Evolutionary conservation across 805 yeast genomes (phyloP).

Genomic region (Sugiyamaella chiloensis): DNA sequence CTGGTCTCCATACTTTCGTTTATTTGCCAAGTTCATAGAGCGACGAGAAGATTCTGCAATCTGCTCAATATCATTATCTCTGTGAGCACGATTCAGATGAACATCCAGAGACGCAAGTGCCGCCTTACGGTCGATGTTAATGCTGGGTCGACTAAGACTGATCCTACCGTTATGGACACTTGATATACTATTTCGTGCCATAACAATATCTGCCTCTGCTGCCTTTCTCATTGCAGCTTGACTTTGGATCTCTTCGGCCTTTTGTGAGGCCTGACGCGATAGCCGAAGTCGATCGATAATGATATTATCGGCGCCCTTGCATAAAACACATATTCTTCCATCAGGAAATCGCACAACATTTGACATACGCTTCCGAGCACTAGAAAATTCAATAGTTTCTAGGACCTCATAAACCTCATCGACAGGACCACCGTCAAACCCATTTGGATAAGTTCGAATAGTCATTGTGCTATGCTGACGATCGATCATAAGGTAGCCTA

Average conservation of each 20-base stretch:
- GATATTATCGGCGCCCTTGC: conserved; percentile 95
- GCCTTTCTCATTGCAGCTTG: conserved; percentile 61
- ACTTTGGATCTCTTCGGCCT: conserved; percentile 59
- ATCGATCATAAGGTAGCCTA: conserved; percentile 83
- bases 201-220: conserved; percentile 66
- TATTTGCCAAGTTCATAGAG: conserved; percentile 26
- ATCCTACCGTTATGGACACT: conserved; percentile 31
- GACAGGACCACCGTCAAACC: conserved; percentile 62
- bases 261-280: conserved; percentile 55
- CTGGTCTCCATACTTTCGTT: conserved; percentile 25
- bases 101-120: conserved; percentile 29
- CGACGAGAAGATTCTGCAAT: conserved; percentile 29
- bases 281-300: conserved; percentile 70
- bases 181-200: conserved; percentile 53
- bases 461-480: conserved; percentile 58
- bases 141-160: conserved; percentile 26
- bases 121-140: conserved; percentile 27
- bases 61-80: conserved; percentile 28
- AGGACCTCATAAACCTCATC: conserved; percentile 70
- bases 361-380: conserved; percentile 92
- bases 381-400: conserved; percentile 81
- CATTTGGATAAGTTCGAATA: conserved; percentile 77
- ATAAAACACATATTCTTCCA: conserved; percentile 66
- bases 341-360: conserved; percentile 77
- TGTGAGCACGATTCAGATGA: conserved; percentile 25